Evolutionary conservation across 768 basidiomycete genomes (phyloP).

Genomic region (Cystofilobasidium macerans): DNA sequence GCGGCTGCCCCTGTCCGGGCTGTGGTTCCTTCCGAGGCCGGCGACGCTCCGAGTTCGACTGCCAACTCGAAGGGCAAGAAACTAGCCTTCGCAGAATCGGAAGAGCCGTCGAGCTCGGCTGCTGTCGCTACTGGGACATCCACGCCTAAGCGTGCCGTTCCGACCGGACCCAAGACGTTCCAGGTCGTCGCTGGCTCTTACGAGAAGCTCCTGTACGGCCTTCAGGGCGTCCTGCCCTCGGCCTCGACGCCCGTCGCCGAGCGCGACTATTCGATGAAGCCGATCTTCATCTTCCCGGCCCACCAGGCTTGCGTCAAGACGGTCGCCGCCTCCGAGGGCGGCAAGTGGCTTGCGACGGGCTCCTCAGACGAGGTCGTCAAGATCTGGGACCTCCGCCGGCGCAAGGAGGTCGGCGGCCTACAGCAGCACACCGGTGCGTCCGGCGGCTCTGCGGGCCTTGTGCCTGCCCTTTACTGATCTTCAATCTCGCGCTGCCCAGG

Average conservation of each 20-base stretch:
- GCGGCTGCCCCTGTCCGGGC: not conserved
- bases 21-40: not conserved
- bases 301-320: slow-evolving; percentile 88
- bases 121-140: not conserved
- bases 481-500: slow-evolving; percentile 45
- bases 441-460: not conserved
- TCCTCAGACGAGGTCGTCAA: slow-evolving; percentile 94
- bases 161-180: slow-evolving; percentile 46
- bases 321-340: slow-evolving; percentile 72
- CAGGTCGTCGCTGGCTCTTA: slow-evolving; percentile 86
- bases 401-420: slow-evolving; percentile 87
- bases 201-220: slow-evolving; percentile 87
- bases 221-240: slow-evolving; percentile 49
- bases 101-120: not conserved
- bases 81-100: slow-evolving; percentile 19
- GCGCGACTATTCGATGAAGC: slow-evolving; percentile 45
- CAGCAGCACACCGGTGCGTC: slow-evolving; percentile 82
- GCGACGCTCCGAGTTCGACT: not conserved
- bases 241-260: slow-evolving; percentile 33
- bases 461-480: not conserved
- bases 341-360: slow-evolving; percentile 92
- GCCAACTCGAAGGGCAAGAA: slow-evolving; percentile 14
- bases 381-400: slow-evolving; percentile 83
- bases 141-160: not conserved
- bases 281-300: slow-evolving; percentile 92